Evolutionary conservation across 106 monocot genomes (phyloP).

Genomic region (Cymbidium sinense): DNA sequence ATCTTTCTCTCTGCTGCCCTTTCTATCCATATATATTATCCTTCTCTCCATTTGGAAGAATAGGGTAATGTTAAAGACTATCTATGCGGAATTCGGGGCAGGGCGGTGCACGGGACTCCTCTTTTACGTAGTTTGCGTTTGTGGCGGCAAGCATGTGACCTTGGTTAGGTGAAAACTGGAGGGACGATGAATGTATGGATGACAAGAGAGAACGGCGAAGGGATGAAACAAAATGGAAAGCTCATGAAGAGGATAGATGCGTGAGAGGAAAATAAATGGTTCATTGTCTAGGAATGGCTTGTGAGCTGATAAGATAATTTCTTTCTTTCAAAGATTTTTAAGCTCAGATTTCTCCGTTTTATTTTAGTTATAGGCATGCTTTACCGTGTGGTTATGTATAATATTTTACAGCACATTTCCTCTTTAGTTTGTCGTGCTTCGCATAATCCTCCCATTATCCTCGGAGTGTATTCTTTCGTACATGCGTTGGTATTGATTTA

Average conservation of each 20-base stretch:
- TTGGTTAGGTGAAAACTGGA: background rate
- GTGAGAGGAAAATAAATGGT: background rate
- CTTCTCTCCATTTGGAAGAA: background rate
- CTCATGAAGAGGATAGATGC: background rate
- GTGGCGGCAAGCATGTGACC: background rate
- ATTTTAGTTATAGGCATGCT: too few species aligned
- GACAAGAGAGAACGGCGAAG: background rate
- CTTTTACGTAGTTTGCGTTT: background rate
- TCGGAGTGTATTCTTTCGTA: too few species aligned
- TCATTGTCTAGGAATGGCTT: background rate
- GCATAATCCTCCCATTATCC: too few species aligned
- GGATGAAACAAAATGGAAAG: background rate
- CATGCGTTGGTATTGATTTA: too few species aligned
- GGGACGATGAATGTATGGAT: background rate
- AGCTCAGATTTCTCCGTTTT: background rate
- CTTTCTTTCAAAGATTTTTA: background rate
- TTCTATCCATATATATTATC: background rate
- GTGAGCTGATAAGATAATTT: background rate
- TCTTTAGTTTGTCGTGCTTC: too few species aligned
- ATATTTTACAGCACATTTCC: too few species aligned
- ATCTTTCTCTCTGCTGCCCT: background rate
- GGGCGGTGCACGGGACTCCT: background rate
- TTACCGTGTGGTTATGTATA: too few species aligned
- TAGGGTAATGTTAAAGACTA: background rate
- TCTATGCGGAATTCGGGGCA: background rate